Conservation (phyloP, 2,329 filamentous ascomycete species). For the Coniochaeta sp. region DNA sequence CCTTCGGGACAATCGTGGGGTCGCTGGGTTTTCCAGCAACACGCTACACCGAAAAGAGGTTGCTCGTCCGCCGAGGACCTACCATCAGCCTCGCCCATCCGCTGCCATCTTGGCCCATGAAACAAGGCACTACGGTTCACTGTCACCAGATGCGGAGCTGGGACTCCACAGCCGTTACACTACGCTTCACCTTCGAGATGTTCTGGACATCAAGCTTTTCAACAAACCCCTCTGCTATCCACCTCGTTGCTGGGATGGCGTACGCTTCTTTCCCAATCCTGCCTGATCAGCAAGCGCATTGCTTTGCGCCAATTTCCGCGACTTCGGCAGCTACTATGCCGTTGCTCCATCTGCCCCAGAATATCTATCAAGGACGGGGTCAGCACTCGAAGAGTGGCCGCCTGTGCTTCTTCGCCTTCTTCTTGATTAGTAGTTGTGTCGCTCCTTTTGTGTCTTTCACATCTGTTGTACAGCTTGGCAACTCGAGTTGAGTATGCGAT, state of each 20-base stretch:
- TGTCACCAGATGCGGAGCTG: background rate
- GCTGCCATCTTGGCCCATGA: no score
- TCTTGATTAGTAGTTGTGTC: background rate
- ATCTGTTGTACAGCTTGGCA: background rate
- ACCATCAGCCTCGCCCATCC: background rate
- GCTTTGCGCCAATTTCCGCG: conserved; percentile 2
- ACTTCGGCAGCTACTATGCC: background rate
- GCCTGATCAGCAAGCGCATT: background rate
- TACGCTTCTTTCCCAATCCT: background rate
- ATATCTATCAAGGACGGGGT: background rate
- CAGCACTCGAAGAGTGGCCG: background rate
- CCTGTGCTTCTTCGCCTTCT: background rate
- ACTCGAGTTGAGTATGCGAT: background rate
- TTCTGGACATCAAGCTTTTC: conserved; percentile 1
- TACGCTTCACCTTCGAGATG: background rate
- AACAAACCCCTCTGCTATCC: background rate
- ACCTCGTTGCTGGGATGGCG: background rate
- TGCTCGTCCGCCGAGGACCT: background rate
- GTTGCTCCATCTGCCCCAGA: background rate
- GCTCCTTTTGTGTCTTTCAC: background rate
- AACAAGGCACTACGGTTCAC: background rate
- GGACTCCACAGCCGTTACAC: background rate
- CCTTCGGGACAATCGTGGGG: background rate
- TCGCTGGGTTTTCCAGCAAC: background rate
- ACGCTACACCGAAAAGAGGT: background rate